Evolutionary conservation across 2,329 filamentous ascomycete genomes (phyloP).

Genomic region (Plectosphaerella plurivora): DNA sequence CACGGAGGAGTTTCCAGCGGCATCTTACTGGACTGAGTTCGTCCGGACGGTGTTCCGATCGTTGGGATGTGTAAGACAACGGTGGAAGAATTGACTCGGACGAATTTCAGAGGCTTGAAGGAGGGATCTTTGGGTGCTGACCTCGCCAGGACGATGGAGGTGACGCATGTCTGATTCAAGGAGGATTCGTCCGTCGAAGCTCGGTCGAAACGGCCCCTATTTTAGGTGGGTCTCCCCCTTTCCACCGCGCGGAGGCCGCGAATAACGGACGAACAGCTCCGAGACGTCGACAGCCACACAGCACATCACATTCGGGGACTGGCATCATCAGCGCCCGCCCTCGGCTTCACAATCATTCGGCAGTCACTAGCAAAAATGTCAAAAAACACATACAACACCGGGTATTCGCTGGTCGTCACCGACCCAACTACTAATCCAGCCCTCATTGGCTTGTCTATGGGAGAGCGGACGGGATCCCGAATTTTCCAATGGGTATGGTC

Average conservation of each 20-base stretch:
- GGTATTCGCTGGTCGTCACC: no score
- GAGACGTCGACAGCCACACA: no score
- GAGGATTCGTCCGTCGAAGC: background rate
- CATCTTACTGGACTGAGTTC: background rate
- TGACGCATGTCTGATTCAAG: background rate
- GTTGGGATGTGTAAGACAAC: background rate
- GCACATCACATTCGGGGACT: no score
- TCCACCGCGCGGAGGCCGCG: no score
- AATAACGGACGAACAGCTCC: no score
- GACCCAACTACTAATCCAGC: background rate
- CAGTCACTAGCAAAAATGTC: no score
- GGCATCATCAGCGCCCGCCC: no score
- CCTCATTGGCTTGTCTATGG: conserved; percentile 11
- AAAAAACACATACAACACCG: no score
- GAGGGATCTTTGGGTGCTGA: background rate
- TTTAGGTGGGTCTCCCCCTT: no score
- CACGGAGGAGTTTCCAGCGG: background rate
- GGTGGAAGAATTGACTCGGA: background rate
- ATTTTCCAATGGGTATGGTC: conserved; percentile 11
- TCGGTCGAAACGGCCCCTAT: background rate
- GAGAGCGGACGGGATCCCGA: conserved; percentile 14
- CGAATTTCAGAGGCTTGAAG: background rate
- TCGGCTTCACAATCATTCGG: no score
- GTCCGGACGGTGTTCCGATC: background rate
- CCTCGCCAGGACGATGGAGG: background rate